These are phyloP conservation scores for Diaporthe vaccinii DNA, from an alignment of 2,329 filamentous ascomycete species.

Conservation along the genomic window DNA sequence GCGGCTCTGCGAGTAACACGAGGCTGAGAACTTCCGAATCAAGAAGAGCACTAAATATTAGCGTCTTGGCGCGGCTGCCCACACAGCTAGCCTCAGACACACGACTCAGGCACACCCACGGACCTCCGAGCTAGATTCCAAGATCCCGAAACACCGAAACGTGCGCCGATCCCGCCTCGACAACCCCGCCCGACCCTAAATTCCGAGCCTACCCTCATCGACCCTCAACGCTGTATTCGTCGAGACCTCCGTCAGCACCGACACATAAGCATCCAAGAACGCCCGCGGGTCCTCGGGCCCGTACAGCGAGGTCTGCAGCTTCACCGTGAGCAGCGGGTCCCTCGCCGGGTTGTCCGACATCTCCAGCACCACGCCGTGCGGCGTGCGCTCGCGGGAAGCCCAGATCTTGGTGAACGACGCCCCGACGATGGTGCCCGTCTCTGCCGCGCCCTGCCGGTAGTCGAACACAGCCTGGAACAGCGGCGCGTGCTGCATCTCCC, in stretches of 20 bases:
- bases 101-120: neutral
- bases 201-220: neutral
- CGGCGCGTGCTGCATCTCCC: neutral
- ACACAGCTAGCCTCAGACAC: neutral
- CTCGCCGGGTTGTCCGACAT: neutral
- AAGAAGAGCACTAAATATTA: neutral
- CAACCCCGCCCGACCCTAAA: neutral
- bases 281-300: neutral
- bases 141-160: neutral
- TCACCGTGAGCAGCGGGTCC: neutral
- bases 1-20: neutral
- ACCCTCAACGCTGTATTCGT: neutral
- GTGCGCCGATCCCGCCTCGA: neutral
- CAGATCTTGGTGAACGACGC: neutral
- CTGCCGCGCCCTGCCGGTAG: neutral
- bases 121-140: neutral
- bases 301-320: neutral
- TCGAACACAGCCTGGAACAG: too few relatives aligned
- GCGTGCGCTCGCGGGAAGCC: neutral
- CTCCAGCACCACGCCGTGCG: neutral
- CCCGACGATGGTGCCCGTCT: neutral
- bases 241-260: neutral
- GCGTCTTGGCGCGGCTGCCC: neutral
- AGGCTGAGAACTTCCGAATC: slow-evolving; percentile 15
- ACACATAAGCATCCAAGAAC: neutral